Evolutionary conservation across 768 basidiomycete species (phyloP), one percentile per base, ranked within the genome.

Genomic region (Thelephora ganbajun): DNA sequence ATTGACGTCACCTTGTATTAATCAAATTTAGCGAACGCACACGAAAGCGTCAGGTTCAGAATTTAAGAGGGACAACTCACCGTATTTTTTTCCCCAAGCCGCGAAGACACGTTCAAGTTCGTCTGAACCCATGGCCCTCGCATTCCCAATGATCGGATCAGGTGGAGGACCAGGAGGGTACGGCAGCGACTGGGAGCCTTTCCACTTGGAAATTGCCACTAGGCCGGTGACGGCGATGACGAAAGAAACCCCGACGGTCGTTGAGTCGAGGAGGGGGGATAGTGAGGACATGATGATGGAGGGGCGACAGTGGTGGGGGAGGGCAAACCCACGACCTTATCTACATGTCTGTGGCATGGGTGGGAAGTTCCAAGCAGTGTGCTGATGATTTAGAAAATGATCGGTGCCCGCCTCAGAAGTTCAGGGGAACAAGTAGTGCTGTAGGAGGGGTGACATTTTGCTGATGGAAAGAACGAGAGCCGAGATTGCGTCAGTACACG

Each of bases 1-100:
- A 20, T 66, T 55, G 22, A 67, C 48, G 19, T 63, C 61, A 34
- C 66, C 65, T 66, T 33, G 43, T 33, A 43, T n/a, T n/a, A n/a
- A n/a, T n/a, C n/a, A 12, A n/a, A 23, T 2, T 18, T 22, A 2
- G 22, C 26, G 35, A 45, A 48, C 36, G 35, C n/a, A 47, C 45
- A 48, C 47, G 36, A 34, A 33, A 30, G 33, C 35, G 22, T n/a
- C 39, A 51, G 43, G n/a, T 13, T 33, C 48, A 22, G 44, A 46
- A 48, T 41, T 45, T 44, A 35, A 49, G 11, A 22, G n/a, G 20
- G 30, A 16, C 26, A 12, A 45, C 30, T 14, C 14, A 64, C 63
- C 63, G 37, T 59, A 64, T 19, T n/a, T 37, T 43, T 50, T 51
- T 13, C 53, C 53, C 63, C 63, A 64, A 19, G 57, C 48, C 13